Base-by-base conservation (phyloP, 2,329 filamentous ascomycete species). In the Grosmannia clavigera region DNA sequence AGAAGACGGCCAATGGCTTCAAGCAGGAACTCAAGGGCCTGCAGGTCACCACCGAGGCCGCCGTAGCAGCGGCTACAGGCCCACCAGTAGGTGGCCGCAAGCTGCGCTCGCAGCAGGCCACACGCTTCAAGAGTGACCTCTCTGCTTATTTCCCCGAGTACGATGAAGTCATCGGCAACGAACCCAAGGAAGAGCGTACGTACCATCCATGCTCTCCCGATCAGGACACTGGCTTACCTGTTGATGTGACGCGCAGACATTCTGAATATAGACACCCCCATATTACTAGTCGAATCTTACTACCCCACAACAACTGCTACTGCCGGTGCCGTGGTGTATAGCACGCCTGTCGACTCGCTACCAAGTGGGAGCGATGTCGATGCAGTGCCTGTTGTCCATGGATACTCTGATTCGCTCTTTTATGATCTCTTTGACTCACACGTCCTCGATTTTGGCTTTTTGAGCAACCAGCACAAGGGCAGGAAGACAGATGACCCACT, bases 141-240 rank as follows among this genome's bases (percentile, higher is more conserved):
- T 86, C 91, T 46, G 82, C 84, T 55, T 97, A 96, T 74, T 96
- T 97, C 69, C 85, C 88, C 58, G 92, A 95, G 68, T 97, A 96
- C 72, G 92, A 96, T 73, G 90, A 95, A 70, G 83, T 96, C 65
- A 90, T 97, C 74, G 91, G 89, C 63, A 89, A 95, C 69, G 86
- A 90, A 64, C 83, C 85, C 48, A 87, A 87, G 67, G 86, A 92
- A 73, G 78, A 86, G 66, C 86, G 91, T 92, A 80, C 71, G 82
- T 77, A 48, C 19, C 25, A 25, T 43, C 35, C 11, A 22, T 43
- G 27, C 40, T 19, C 19, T 46, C 43, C 43, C 7, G 19, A 25
- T 29, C 19, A 10, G 31, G 16, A 11, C 25, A 16, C 33, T 48
- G 43, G 38, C 52, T 35, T 27, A 35, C 38, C 57, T 54, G 19